phyloP scores from a whole-genome alignment of 1,284 basidiomycete genomes.

The Boletellus dicymbophilus region DNA sequence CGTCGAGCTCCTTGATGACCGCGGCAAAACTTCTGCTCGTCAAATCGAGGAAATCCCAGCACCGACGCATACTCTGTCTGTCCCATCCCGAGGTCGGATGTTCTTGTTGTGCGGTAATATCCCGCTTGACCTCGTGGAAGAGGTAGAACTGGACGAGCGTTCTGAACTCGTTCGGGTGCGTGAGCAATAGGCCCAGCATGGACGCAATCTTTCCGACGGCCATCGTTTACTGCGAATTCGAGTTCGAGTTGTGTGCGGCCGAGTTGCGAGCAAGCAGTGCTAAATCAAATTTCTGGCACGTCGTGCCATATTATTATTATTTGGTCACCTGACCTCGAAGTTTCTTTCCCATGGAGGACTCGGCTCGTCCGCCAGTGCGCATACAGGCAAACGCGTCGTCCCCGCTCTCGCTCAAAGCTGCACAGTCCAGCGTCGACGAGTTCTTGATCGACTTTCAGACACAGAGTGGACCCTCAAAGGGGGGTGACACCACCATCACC shows the following conservation, averaged over 20 bases:
- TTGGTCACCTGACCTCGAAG: conserved; percentile 15
- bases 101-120: conserved; percentile 75
- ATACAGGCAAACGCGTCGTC: conserved; percentile 39
- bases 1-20: conserved; percentile 97
- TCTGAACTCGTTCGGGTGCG: conserved; percentile 78
- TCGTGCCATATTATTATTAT: conserved; percentile 17
- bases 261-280: neutral
- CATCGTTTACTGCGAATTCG: conserved; percentile 6
- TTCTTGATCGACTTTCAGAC: conserved; percentile 50
- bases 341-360: conserved; percentile 42
- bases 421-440: conserved; percentile 40
- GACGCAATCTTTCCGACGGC: conserved; percentile 29
- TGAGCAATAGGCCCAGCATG: conserved; percentile 65
- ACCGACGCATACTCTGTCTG: conserved; percentile 81
- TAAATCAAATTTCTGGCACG: neutral
- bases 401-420: conserved; percentile 38
- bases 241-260: neutral
- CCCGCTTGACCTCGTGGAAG: conserved; percentile 78
- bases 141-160: conserved; percentile 78
- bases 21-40: conserved; percentile 92
- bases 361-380: conserved; percentile 48
- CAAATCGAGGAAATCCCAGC: conserved; percentile 89
- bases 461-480: conserved; percentile 44
- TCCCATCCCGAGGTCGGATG: conserved; percentile 82
- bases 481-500: conserved; percentile 49